phyloP scores from a whole-genome alignment of 2,329 filamentous ascomycete genomes.

The Cadophora malorum region DNA sequence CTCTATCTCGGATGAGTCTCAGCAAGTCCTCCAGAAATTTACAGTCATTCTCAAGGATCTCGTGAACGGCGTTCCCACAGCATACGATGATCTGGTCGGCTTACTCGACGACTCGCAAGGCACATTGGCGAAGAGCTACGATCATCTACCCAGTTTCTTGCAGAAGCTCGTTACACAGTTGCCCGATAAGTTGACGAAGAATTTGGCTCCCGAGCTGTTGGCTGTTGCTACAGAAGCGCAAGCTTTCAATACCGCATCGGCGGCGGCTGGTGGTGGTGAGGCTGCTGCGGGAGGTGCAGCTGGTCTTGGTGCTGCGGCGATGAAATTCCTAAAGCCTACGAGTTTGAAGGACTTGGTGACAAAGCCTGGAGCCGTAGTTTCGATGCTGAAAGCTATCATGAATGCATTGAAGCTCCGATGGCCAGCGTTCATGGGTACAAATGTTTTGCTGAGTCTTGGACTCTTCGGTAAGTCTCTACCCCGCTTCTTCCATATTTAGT shows the following conservation, averaged over 20 bases:
- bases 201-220: conserved; percentile 80
- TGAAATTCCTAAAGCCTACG: conserved; percentile 72
- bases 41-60: conserved; percentile 91
- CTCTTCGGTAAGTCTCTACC: conserved; percentile 74
- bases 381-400: conserved; percentile 88
- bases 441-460: conserved; percentile 87
- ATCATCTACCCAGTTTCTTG: conserved; percentile 76
- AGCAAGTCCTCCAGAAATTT: conserved; percentile 82
- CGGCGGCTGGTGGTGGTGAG: conserved; percentile 39
- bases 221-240: conserved; percentile 80
- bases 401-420: conserved; percentile 86
- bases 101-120: conserved; percentile 68
- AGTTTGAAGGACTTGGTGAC: conserved; percentile 81
- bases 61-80: conserved; percentile 89
- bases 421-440: conserved; percentile 90
- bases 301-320: conserved; percentile 51
- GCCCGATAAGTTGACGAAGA: conserved; percentile 79
- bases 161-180: conserved; percentile 87
- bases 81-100: conserved; percentile 81
- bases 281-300: conserved; percentile 50
- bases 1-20: conserved; percentile 81
- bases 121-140: conserved; percentile 64
- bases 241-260: conserved; percentile 33
- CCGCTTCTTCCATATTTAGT: background rate
- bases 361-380: conserved; percentile 84